Percentiles rank a stretch among this genome's conserved stretches.
Conservation (phyloP, 176 grass and related monocot genomes). For the Carex parvula region DNA sequence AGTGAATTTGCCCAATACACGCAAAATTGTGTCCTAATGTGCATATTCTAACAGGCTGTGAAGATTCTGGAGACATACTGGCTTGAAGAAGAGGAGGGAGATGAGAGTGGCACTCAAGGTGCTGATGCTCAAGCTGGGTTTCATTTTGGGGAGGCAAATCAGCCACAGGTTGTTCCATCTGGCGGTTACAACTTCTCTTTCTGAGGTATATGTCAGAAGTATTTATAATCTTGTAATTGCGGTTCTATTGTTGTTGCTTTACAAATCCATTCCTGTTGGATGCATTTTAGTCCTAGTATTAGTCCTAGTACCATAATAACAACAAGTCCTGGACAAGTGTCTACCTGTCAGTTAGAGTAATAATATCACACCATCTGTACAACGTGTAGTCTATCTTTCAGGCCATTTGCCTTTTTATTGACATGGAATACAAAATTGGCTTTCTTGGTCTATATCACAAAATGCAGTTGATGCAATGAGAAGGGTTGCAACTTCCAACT, state of each 20-base stretch:
- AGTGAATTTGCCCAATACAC: not conserved
- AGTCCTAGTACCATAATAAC: not conserved
- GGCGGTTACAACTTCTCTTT: constrained; percentile 72
- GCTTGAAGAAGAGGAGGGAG: constrained; percentile 78
- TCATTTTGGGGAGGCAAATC: constrained; percentile 51
- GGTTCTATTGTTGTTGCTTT: not conserved
- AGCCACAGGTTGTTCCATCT: constrained; percentile 41
- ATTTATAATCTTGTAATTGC: not conserved
- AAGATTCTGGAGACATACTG: constrained; percentile 86
- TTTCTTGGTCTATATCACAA: not conserved
- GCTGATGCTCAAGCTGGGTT: constrained; percentile 56
- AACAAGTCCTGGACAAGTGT: not conserved
- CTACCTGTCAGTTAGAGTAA: not conserved
- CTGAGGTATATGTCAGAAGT: constrained; percentile 26
- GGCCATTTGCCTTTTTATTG: not conserved
- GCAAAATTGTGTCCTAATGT: constrained; percentile 10
- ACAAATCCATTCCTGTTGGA: not conserved
- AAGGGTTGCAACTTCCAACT: not conserved
- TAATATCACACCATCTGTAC: not conserved
- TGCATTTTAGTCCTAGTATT: not conserved
- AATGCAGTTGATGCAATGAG: not conserved
- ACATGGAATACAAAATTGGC: not conserved
- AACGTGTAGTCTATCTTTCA: not conserved
- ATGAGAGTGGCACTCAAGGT: constrained; percentile 48
- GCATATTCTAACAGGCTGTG: constrained; percentile 37